A percentile compares a stretch with the other conserved stretches of the same genome.
phyloP scores from a whole-genome alignment of 495 filamentous ascomycete species.

The Elaphomyces granulatus region DNA sequence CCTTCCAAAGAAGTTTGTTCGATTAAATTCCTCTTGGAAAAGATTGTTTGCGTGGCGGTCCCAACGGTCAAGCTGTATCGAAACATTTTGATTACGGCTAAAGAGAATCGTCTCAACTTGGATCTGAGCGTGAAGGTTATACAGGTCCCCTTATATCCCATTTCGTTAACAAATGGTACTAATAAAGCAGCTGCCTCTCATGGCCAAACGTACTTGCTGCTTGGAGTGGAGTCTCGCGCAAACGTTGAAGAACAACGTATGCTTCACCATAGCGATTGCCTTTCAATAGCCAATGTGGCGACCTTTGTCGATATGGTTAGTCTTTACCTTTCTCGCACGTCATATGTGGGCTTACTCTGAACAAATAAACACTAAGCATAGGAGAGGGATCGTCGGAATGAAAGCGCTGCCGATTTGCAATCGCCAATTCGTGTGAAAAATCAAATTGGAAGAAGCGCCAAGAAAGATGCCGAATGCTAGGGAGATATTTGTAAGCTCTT shows the following conservation, averaged over 20 bases:
- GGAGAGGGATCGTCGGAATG: conserved; percentile 7
- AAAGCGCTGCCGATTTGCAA: conserved; percentile 6
- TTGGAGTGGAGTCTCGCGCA: conserved; percentile 8
- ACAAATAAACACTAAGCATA: conserved; percentile 7
- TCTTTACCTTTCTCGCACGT: neutral
- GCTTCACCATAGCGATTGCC: conserved; percentile 5
- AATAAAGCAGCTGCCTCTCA: too few relatives aligned
- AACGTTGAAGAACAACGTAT: conserved; percentile 1
- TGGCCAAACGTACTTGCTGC: conserved; percentile 5
- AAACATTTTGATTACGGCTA: conserved; percentile 1
- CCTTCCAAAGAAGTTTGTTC: conserved; percentile 6
- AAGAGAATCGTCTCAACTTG: conserved; percentile 5
- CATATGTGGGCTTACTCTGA: conserved; percentile 3
- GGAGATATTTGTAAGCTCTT: too few relatives aligned
- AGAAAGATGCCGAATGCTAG: conserved; percentile 3
- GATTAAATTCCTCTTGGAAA: conserved; percentile 1
- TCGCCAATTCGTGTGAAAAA: conserved; percentile 5
- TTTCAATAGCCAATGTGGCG: conserved; percentile 7
- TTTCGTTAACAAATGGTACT: too few relatives aligned
- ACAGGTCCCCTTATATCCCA: conserved; percentile 10
- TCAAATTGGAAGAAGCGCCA: conserved; percentile 1
- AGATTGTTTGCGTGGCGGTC: conserved; percentile 1
- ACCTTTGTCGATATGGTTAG: conserved; percentile 1
- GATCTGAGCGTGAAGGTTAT: conserved; percentile 6
- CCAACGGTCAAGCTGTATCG: conserved; percentile 1